These are phyloP conservation scores for Stemphylium vesicarium DNA, from an alignment of 2,329 filamentous ascomycete genomes.

Conservation along the genomic window DNA sequence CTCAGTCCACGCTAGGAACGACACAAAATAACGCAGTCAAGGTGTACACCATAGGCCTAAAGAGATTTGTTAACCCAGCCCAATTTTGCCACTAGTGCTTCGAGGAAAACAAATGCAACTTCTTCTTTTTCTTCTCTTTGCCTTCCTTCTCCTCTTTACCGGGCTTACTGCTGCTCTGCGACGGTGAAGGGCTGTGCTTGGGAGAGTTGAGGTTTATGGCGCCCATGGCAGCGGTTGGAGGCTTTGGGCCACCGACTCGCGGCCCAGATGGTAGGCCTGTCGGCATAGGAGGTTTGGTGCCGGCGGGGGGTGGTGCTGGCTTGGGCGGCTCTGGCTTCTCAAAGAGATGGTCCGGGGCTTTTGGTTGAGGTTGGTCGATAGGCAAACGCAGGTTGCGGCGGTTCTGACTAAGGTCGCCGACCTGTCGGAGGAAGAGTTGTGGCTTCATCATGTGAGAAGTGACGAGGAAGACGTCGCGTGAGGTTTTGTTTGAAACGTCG, in stretches of 20 bases:
- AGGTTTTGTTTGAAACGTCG: conserved; percentile 74
- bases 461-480: conserved; percentile 83
- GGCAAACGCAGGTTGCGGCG: conserved; percentile 80
- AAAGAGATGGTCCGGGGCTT: conserved; percentile 84
- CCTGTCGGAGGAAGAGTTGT: conserved; percentile 78
- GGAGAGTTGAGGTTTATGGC: conserved; percentile 42
- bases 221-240: conserved; percentile 44
- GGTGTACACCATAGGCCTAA: conserved; percentile 7
- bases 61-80: conserved; percentile 4
- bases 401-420: conserved; percentile 78
- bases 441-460: conserved; percentile 95
- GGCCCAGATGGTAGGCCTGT: conserved; percentile 41
- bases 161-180: conserved; percentile 25
- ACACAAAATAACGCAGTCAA: conserved; percentile 20
- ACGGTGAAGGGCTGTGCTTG: conserved; percentile 20
- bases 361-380: conserved; percentile 77
- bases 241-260: conserved; percentile 33
- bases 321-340: conserved; percentile 69
- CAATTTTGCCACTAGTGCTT: conserved; percentile 26
- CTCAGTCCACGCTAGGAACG: conserved; percentile 13
- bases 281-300: conserved; percentile 43
- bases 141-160: conserved; percentile 36
- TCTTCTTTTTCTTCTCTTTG: conserved; percentile 60
- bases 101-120: conserved; percentile 61
- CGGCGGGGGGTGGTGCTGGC: conserved; percentile 60